Evolutionary conservation across 2,329 filamentous ascomycete genomes (phyloP).

Genomic region (Parastagonospora nodorum): DNA sequence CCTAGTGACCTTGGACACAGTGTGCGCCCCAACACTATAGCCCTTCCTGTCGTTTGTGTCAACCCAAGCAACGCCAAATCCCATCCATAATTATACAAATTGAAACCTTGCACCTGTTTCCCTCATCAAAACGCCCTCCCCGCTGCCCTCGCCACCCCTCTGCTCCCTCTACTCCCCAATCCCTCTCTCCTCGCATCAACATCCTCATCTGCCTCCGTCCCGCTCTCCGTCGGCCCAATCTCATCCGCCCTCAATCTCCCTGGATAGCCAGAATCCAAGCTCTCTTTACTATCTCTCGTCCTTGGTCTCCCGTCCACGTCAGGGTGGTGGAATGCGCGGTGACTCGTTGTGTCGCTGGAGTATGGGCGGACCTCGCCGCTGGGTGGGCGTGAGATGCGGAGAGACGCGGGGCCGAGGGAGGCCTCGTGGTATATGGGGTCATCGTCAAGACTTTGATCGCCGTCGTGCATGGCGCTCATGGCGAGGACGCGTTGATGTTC

Average conservation of each 20-base stretch:
- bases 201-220: not conserved
- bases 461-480: not conserved
- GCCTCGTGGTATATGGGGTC: not conserved
- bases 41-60: too few species aligned
- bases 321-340: not conserved
- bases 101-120: not conserved
- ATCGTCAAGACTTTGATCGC: slow-evolving; percentile 6
- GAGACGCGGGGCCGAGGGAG: slow-evolving; percentile 4
- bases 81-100: not conserved
- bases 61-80: too few species aligned
- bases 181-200: not conserved
- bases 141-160: not conserved
- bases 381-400: slow-evolving; percentile 1
- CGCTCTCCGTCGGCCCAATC: not conserved
- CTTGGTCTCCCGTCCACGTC: not conserved
- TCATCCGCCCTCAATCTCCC: not conserved
- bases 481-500: not conserved
- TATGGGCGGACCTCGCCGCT: not conserved
- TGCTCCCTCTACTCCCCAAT: not conserved
- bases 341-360: not conserved
- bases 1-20: too few species aligned
- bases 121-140: not conserved
- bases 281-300: not conserved
- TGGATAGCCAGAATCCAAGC: not conserved
- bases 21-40: too few species aligned